Evolutionary conservation across 2,329 filamentous ascomycete species (phyloP).

Genomic region (Fusarium buharicum): DNA sequence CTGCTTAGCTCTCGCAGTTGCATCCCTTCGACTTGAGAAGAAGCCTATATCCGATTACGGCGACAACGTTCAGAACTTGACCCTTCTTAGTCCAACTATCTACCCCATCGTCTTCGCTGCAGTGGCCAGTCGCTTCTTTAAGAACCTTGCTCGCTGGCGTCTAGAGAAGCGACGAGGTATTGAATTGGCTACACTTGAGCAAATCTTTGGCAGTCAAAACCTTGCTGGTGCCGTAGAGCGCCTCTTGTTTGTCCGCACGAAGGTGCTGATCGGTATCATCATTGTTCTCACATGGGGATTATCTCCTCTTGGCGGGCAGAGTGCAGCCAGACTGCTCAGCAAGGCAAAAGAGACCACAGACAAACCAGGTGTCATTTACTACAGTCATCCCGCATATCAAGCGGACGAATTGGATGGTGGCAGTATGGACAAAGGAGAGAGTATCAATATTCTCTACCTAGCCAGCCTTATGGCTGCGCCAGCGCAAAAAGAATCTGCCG

Average conservation of each 20-base stretch:
- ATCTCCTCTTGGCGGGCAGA: conserved; percentile 23
- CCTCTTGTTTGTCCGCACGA: conserved; percentile 10
- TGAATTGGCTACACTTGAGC: conserved; percentile 12
- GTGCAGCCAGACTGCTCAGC: conserved; percentile 2
- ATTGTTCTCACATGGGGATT: conserved; percentile 14
- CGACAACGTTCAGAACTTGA: neutral
- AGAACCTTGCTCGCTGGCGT: conserved; percentile 14
- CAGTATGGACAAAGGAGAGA: neutral
- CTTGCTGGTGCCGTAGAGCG: conserved; percentile 15
- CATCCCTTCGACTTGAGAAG: neutral
- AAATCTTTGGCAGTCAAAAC: conserved; percentile 26
- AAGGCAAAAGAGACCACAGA: neutral
- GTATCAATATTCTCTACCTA: neutral
- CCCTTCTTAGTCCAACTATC: conserved; percentile 5
- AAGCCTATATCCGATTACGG: neutral
- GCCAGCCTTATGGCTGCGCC: neutral
- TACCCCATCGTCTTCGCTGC: conserved; percentile 29
- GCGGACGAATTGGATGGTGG: neutral
- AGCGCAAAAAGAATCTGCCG: neutral
- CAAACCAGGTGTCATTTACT: neutral
- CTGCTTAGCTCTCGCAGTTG: neutral
- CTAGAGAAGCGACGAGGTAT: conserved; percentile 13
- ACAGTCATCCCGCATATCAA: conserved; percentile 3
- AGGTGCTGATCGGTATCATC: neutral
- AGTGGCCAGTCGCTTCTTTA: conserved; percentile 14